phyloP scores from a whole-genome alignment of 1,284 basidiomycete species.

The Trametes sp. region DNA sequence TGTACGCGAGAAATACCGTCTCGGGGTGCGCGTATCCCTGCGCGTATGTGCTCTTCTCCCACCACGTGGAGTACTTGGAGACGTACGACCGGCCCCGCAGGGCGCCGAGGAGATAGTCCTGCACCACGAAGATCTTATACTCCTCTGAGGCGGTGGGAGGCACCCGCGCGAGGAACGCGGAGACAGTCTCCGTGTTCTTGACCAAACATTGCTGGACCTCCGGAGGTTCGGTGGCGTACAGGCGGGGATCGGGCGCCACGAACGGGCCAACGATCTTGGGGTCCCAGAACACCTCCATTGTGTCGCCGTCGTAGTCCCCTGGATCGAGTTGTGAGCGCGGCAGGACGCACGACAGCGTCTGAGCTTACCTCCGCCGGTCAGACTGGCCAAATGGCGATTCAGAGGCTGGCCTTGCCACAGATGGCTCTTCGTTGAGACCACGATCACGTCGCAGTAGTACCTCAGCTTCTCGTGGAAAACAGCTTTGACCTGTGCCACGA shows the following conservation, averaged over 20 bases:
- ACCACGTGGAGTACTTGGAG: constrained; percentile 64
- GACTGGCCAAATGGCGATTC: constrained; percentile 46
- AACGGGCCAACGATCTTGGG: constrained; percentile 56
- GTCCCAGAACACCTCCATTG: constrained; percentile 49
- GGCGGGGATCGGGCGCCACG: constrained; percentile 50
- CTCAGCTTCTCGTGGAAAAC: constrained; percentile 45
- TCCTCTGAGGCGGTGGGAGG: constrained; percentile 24
- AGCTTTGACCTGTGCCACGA: constrained; percentile 46
- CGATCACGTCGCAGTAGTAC: constrained; percentile 49
- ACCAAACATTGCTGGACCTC: constrained; percentile 51
- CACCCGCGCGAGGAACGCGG: constrained; percentile 43
- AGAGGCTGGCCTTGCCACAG: constrained; percentile 28
- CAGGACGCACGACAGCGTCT: not conserved
- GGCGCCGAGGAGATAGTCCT: constrained; percentile 57
- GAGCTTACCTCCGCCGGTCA: constrained; percentile 49
- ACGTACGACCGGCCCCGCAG: constrained; percentile 54
- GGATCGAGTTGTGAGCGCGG: not conserved
- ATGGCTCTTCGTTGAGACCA: constrained; percentile 48
- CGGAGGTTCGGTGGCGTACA: constrained; percentile 54
- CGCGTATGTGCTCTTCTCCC: constrained; percentile 59
- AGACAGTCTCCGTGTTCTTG: constrained; percentile 52
- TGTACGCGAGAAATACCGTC: constrained; percentile 64
- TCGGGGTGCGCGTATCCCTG: constrained; percentile 56
- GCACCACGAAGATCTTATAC: constrained; percentile 47
- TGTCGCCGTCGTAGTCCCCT: constrained; percentile 59